phyloP scores from a whole-genome alignment of 768 basidiomycete species.

The Peribolospora baueri region DNA sequence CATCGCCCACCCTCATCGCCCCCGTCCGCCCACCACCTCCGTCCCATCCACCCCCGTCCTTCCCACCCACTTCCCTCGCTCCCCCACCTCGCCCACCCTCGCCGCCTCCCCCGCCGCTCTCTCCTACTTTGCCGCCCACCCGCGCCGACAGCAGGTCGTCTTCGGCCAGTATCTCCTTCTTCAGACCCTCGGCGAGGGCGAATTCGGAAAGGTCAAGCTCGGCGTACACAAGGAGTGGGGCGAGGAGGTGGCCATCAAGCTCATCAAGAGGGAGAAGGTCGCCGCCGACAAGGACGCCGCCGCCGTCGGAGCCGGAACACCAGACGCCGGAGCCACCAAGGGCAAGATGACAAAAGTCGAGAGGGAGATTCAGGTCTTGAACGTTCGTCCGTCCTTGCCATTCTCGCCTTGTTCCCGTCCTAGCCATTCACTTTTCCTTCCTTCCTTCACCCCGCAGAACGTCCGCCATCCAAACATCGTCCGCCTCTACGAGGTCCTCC shows the following conservation, averaged over 20 bases:
- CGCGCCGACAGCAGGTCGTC: slow-evolving; percentile 20
- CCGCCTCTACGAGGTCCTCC: slow-evolving; percentile 89
- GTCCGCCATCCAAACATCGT: slow-evolving; percentile 97
- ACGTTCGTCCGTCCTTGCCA: slow-evolving; percentile 30
- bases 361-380: slow-evolving; percentile 86
- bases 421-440: neutral
- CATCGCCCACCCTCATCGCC: too few species aligned
- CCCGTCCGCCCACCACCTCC: too few species aligned
- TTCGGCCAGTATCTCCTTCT: slow-evolving; percentile 89
- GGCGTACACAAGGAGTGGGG: slow-evolving; percentile 80
- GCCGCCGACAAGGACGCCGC: slow-evolving; percentile 31
- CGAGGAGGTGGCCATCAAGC: slow-evolving; percentile 94
- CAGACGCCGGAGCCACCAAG: slow-evolving; percentile 3
- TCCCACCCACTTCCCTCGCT: too few species aligned
- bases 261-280: slow-evolving; percentile 77
- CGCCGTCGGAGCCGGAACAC: too few species aligned
- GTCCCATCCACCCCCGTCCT: too few species aligned
- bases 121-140: slow-evolving; percentile 11
- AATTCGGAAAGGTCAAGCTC: slow-evolving; percentile 98
- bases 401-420: neutral
- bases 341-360: slow-evolving; percentile 76
- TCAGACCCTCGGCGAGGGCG: slow-evolving; percentile 91
- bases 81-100: too few species aligned
- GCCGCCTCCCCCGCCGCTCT: too few species aligned
- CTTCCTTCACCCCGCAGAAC: slow-evolving; percentile 27